Evolutionary conservation across 345 rosid species (phyloP).

Genomic region (Eucalyptus decipiens): DNA sequence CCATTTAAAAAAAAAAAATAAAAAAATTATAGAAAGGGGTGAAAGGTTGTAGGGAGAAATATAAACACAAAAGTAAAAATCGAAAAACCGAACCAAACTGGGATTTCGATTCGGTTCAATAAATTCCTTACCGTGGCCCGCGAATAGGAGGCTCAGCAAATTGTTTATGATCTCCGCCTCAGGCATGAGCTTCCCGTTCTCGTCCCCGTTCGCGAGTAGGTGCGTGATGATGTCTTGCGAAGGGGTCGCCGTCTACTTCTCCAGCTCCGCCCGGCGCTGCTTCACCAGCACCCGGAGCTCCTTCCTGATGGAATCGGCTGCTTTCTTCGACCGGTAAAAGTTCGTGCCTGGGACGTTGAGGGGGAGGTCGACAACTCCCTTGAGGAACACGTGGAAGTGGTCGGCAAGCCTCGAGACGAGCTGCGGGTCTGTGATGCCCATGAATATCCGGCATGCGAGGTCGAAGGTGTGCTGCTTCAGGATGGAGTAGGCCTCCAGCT

Average conservation of each 20-base stretch:
- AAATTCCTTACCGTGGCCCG: not conserved
- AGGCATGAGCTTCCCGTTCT: constrained; percentile 5
- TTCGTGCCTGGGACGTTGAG: not conserved
- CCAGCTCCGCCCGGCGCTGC: not conserved
- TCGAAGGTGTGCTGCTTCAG: not conserved
- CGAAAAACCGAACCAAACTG: no score
- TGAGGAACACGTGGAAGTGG: not conserved
- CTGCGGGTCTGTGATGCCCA: not conserved
- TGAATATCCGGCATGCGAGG: not conserved
- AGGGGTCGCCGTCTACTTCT: not conserved
- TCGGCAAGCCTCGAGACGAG: not conserved
- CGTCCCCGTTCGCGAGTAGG: not conserved
- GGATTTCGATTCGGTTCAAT: no score
- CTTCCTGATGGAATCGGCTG: not conserved
- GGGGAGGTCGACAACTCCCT: not conserved
- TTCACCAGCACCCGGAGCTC: not conserved
- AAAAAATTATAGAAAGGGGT: no score
- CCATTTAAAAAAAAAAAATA: no score
- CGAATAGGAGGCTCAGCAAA: not conserved
- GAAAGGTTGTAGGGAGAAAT: no score
- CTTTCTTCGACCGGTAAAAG: not conserved
- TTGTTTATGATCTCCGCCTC: constrained; percentile 7
- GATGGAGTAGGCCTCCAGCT: not conserved
- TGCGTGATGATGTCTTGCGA: constrained; percentile 2
- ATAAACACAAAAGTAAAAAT: no score